phyloP scores from a whole-genome alignment of 306 rosid genomes.

The Lagenaria siceraria region DNA sequence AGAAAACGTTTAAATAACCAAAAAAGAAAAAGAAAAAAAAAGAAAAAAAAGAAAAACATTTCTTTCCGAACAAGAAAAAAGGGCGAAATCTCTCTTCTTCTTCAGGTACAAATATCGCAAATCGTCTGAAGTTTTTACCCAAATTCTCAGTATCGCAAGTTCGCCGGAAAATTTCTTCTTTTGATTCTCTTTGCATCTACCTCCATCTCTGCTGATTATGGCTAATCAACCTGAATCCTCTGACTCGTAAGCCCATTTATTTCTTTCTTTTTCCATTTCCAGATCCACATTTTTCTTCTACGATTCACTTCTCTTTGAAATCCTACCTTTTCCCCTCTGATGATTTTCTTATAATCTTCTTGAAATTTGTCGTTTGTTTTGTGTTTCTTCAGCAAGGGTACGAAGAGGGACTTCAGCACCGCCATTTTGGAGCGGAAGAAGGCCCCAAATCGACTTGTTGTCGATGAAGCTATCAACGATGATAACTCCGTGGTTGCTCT shows the following conservation, averaged over 20 bases:
- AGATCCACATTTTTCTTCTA: slow-evolving; percentile 13
- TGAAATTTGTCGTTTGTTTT: background rate
- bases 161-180: slow-evolving; percentile 12
- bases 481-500: slow-evolving; percentile 92
- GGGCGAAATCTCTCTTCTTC: slow-evolving; percentile 1
- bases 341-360: background rate
- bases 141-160: background rate
- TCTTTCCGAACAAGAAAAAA: slow-evolving; percentile 35
- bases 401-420: slow-evolving; percentile 75
- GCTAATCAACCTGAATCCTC: slow-evolving; percentile 69
- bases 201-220: slow-evolving; percentile 22
- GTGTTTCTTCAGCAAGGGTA: slow-evolving; percentile 48
- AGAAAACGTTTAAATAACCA: background rate
- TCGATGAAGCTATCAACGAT: slow-evolving; percentile 84
- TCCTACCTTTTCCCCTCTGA: background rate
- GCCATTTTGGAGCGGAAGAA: slow-evolving; percentile 94
- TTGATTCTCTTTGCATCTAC: background rate
- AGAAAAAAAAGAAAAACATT: slow-evolving; percentile 2
- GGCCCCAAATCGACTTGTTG: slow-evolving; percentile 74
- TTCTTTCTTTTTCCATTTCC: background rate
- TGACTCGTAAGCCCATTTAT: slow-evolving; percentile 43
- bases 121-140: background rate
- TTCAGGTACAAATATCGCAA: slow-evolving; percentile 9
- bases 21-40: slow-evolving; percentile 4
- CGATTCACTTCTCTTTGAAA: background rate